Evolutionary conservation across 805 yeast species (phyloP).

Genomic region (Nakazawaea populi): DNA sequence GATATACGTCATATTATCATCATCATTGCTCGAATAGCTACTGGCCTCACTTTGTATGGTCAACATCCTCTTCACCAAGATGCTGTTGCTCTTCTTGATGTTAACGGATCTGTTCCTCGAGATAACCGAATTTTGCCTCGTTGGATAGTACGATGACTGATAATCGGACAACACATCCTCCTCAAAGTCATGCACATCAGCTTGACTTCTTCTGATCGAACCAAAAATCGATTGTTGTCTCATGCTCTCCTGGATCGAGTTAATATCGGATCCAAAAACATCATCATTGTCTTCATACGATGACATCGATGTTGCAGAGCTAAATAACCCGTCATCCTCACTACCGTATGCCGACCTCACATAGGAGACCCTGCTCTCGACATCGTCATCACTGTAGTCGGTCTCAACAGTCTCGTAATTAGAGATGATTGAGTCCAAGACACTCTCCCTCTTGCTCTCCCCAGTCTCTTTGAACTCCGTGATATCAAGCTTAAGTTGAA

Average conservation of each 20-base stretch:
- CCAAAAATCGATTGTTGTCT: background rate
- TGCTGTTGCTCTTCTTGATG: constrained; percentile 5
- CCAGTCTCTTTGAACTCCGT: constrained; percentile 3
- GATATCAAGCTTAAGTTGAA: constrained; percentile 7
- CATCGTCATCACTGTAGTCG: background rate
- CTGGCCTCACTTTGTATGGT: constrained; percentile 1
- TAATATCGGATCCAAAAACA: background rate
- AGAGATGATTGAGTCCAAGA: constrained; percentile 7
- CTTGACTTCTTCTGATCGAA: background rate
- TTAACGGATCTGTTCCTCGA: background rate
- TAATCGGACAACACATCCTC: background rate
- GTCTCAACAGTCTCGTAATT: background rate
- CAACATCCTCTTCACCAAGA: background rate
- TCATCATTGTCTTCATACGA: background rate
- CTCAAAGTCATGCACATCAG: background rate
- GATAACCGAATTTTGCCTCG: constrained; percentile 4
- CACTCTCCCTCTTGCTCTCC: constrained; percentile 4
- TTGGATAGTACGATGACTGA: constrained; percentile 9
- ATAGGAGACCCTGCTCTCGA: background rate
- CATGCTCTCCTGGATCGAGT: background rate
- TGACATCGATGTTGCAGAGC: background rate
- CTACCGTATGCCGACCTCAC: background rate
- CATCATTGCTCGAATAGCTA: background rate
- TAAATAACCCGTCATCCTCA: background rate
- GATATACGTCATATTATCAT: constrained; percentile 5